Base-by-base conservation (phyloP, 805 yeast genomes). In the Saturnispora ahearnii region DNA sequence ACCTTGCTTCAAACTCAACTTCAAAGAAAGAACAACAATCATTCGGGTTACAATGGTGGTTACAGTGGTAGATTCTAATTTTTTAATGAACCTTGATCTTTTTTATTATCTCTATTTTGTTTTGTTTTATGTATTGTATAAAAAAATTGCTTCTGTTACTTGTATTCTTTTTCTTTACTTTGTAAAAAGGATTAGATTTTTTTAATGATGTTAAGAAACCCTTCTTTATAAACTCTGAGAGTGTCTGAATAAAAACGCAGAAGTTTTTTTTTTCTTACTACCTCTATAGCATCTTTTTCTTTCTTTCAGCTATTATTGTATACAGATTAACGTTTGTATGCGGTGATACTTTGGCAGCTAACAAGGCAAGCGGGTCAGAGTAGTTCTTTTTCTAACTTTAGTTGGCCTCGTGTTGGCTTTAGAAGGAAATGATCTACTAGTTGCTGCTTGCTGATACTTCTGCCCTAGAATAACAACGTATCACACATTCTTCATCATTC, bases 401-500 rank as follows among this genome's bases (percentile, higher is more conserved):
- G 12, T 21, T 12, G 42, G n/a, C 18, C 5, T 38, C 13, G 42
- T 11, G 10, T 24, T 12, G 30, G 22, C 8, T 22, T 38, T 11
- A 10, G 38, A 34, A 15, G 24, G 40, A 18, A 11, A 22, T 18
- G 13, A 18, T 5, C 42, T 15, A 24, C 44, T 45, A 30, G 48
- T 45, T 47, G 50, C 45, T 32, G 45, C 22, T n/a, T 49, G 51
- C 50, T 41, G 82, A 79, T 78, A 80, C 84, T 53, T 64, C 65
- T 68, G 68, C 77, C 86, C 86, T 68, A 84, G 68, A 81, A 59
- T 61, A 72, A 61, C 60, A 76, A 88, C 73, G 57, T 72, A 74
- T 73, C 79, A 84, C 91, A 83, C 83, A 84, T 84, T 84, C 78
- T 81, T 87, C 89, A 79, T 80, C 79, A 77, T 80, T 73, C 74